Conservation (phyloP, 192 early-diverging fungal genomes). For the Gamsiella multidivaricata region DNA sequence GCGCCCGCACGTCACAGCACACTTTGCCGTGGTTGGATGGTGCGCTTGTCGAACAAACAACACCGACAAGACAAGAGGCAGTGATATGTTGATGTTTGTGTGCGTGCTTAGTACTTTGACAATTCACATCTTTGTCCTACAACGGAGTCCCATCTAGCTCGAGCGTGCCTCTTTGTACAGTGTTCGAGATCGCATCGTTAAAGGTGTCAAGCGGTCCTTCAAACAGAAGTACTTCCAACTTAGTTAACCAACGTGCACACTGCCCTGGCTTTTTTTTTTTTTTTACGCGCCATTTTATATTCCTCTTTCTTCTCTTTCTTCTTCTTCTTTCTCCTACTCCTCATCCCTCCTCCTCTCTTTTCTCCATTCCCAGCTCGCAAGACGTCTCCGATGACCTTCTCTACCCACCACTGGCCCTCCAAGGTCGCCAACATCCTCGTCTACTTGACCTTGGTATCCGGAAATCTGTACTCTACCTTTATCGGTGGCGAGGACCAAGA, state of each 20-base stretch:
- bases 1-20: constrained; percentile 10
- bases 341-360: neutral
- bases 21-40: neutral
- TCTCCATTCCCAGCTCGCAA: neutral
- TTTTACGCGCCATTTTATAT: constrained; percentile 4
- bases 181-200: too few species aligned
- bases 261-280: neutral
- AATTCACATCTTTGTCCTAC: too few species aligned
- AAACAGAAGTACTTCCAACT: too few species aligned
- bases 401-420: constrained; percentile 31
- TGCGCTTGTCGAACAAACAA: neutral
- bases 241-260: too few species aligned
- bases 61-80: too few species aligned
- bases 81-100: too few species aligned
- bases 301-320: neutral
- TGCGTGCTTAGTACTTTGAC: too few species aligned
- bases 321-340: neutral
- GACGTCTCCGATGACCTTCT: constrained; percentile 9
- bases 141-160: too few species aligned
- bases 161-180: too few species aligned
- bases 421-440: constrained; percentile 71
- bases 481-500: constrained; percentile 53
- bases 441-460: constrained; percentile 70
- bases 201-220: too few species aligned
- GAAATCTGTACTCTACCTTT: constrained; percentile 64